phyloP scores from a whole-genome alignment of 805 yeast species.

The Wickerhamomyces canadensis region DNA sequence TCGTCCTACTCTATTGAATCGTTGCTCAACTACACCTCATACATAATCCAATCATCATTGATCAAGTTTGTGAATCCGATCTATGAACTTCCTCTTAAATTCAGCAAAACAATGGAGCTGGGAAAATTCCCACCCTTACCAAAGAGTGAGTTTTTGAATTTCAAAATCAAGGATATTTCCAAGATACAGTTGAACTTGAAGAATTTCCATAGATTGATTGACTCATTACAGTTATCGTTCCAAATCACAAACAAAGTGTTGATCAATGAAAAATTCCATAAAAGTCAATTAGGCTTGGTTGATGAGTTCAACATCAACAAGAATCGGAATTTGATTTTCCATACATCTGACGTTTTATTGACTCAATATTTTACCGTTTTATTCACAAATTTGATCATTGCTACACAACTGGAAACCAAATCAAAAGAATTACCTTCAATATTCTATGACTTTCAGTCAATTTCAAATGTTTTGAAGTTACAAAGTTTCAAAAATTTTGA shows the following conservation, averaged over 20 bases:
- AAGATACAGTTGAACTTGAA: constrained; percentile 8
- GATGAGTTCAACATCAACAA: constrained; percentile 5
- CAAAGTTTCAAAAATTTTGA: constrained; percentile 26
- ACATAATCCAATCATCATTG: constrained; percentile 12
- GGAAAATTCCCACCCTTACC: constrained; percentile 23
- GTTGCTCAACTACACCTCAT: constrained; percentile 10
- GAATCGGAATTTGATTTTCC: constrained; percentile 9
- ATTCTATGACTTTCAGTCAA: constrained; percentile 13
- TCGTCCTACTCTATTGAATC: constrained; percentile 16
- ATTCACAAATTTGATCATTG: constrained; percentile 7
- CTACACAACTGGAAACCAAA: constrained; percentile 13
- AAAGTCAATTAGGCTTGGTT: constrained; percentile 3
- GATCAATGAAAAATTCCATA: constrained; percentile 1
- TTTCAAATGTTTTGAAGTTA: constrained; percentile 17
- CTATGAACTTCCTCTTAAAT: constrained; percentile 5
- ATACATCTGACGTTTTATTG: constrained; percentile 7
- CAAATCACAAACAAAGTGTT: constrained; percentile 8
- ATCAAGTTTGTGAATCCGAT: constrained; percentile 12
- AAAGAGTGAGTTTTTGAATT: constrained; percentile 18
- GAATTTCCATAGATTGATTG: constrained; percentile 12
- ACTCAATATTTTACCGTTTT: constrained; percentile 13
- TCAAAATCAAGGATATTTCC: constrained; percentile 6
- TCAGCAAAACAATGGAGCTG: constrained; percentile 10
- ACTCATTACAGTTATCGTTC: constrained; percentile 9
- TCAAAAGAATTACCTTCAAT: constrained; percentile 12